Evolutionary conservation across 2,329 filamentous ascomycete species (phyloP), one percentile per base, ranked within the genome.

Genomic region (Plenodomus tracheiphilus): DNA sequence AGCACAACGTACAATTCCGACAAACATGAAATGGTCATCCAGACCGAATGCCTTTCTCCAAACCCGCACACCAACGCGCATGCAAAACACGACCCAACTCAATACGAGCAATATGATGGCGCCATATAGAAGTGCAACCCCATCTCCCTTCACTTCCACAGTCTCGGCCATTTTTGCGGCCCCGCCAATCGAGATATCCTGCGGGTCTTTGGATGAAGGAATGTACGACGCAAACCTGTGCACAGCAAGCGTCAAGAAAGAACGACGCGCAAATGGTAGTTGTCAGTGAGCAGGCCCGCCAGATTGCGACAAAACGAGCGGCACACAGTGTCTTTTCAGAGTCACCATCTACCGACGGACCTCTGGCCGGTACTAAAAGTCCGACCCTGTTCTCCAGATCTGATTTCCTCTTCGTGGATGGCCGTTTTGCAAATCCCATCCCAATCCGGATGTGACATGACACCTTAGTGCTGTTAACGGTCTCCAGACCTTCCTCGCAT

Each of bases 21-120:
- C 38, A 2, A 57, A 19, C 59, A 62, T 62, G 17, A 62, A 36
- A 16, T 53, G 55, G 22, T 62, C 59, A 39, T 53, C 53, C 42
- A 52, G 46, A 1, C 53, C 55, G 18, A 49, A 49, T 3, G 50
- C 47, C 40, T 60, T 53, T 36, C 58, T 47, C 56, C 54, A 54
- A 5, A 54, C 13, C n/a, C 58, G 53, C 9, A 61, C 58, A 11
- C 56, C 46, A 16, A 54, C 38, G 11, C 58, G 54, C 50, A 61
- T 50, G 34, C 40, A 47, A 32, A 61, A 59, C 9, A 50, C 48
- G 19, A 60, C n/a, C 58, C 58, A 61, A 18, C 48, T 51, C 50
- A 61, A 32, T 4, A 56, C 49, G 9, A 61, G 44, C 39, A 61
- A 42, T 11, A 58, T 41, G 11, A 60, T 58, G 1, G 56, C 47